Percentiles rank a stretch among this genome's conserved stretches.
These are phyloP conservation scores for Pythium aristosporum DNA, from an alignment of 352 stramenopile genomes.

Conservation along the genomic window DNA sequence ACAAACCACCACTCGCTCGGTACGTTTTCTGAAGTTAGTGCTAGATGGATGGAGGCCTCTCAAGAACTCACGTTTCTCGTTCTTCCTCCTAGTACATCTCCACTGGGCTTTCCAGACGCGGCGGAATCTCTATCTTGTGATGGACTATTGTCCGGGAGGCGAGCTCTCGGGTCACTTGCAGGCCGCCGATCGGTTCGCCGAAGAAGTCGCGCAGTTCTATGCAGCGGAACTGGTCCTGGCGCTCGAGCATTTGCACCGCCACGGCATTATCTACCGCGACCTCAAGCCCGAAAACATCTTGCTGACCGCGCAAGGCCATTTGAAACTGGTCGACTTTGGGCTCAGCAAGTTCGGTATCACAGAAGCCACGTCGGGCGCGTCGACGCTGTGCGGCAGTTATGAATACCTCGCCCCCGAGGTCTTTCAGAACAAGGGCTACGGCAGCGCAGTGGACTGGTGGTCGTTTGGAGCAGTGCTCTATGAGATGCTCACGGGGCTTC, in stretches of 20 bases:
- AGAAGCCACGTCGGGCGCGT: constrained; percentile 55
- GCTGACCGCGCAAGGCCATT: constrained; percentile 62
- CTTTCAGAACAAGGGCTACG: constrained; percentile 59
- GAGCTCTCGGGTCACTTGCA: constrained; percentile 64
- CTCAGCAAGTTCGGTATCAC: constrained; percentile 84
- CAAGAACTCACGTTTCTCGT: background rate
- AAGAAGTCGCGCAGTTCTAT: constrained; percentile 69
- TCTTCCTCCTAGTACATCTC: constrained; percentile 54
- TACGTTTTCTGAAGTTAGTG: constrained; percentile 19
- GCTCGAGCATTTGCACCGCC: constrained; percentile 79
- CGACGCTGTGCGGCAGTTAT: constrained; percentile 73
- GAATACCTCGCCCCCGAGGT: constrained; percentile 82
- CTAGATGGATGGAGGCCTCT: background rate
- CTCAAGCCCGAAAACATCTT: constrained; percentile 95
- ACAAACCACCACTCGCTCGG: constrained; percentile 66
- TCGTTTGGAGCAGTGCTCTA: constrained; percentile 75
- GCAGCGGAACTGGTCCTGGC: constrained; percentile 68
- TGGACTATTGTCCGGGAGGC: constrained; percentile 81
- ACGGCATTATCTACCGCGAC: constrained; percentile 92
- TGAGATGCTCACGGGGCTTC: constrained; percentile 74
- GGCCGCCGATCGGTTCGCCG: constrained; percentile 41
- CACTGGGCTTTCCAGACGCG: constrained; percentile 79
- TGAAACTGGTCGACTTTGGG: constrained; percentile 84
- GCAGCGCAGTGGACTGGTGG: constrained; percentile 81
- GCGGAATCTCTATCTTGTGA: constrained; percentile 65